A percentile compares a stretch with the other conserved stretches of the same genome.
phyloP scores from a whole-genome alignment of 192 early-diverging fungal genomes.

The Coemansia sp. region DNA sequence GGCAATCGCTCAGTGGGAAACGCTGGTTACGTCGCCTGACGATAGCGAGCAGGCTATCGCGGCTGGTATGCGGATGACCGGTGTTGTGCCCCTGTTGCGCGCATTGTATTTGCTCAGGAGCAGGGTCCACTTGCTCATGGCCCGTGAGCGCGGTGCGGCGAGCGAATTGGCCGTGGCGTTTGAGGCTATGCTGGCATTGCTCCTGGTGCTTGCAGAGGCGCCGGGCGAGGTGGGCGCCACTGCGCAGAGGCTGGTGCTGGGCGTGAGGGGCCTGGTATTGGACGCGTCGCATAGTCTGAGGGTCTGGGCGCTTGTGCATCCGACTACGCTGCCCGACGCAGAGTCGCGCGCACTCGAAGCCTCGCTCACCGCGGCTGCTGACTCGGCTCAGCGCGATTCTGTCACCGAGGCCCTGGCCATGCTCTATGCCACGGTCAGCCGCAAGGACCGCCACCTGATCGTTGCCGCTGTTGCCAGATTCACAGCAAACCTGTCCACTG shows the following conservation, averaged over 20 bases:
- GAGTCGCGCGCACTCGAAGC: conserved; percentile 32
- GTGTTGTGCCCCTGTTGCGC: conserved; percentile 23
- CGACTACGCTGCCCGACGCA: conserved; percentile 30
- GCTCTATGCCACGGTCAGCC: conserved; percentile 43
- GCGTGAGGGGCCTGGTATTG: conserved; percentile 22
- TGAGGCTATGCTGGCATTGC: conserved; percentile 28
- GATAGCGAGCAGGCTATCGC: neutral
- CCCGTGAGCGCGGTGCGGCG: conserved; percentile 9
- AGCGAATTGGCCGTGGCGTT: conserved; percentile 53
- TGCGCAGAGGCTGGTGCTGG: neutral
- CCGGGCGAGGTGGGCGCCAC: neutral
- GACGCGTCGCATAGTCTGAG: conserved; percentile 41
- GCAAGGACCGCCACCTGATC: conserved; percentile 38
- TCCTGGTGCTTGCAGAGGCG: conserved; percentile 2
- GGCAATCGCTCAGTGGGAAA: conserved; percentile 28
- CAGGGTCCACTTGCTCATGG: conserved; percentile 25
- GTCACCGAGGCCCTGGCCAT: conserved; percentile 50
- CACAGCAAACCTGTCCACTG: conserved; percentile 11
- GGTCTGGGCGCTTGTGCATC: conserved; percentile 39
- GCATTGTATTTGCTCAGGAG: conserved; percentile 9
- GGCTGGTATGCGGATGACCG: neutral
- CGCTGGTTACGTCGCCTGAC: neutral
- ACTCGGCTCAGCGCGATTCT: conserved; percentile 12
- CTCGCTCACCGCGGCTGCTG: neutral
- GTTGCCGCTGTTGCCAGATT: conserved; percentile 30